Conservation (phyloP, 2,329 filamentous ascomycete genomes). For the Cryphonectria japonica region DNA sequence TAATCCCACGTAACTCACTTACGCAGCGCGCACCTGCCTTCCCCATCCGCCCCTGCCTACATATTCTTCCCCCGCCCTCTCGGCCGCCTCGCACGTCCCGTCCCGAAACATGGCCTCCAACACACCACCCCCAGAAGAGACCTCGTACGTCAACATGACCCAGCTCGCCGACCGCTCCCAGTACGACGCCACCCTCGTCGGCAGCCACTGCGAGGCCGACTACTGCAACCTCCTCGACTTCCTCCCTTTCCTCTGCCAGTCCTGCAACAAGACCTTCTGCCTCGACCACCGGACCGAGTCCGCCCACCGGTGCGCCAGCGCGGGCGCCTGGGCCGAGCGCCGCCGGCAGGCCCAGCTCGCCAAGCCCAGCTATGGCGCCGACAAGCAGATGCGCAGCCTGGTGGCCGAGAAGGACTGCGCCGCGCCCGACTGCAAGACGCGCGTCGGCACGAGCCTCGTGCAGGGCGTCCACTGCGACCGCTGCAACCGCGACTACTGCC, state of each 20-base stretch:
- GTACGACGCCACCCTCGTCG: constrained; percentile 78
- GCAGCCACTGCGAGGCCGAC: constrained; percentile 85
- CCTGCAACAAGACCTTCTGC: constrained; percentile 83
- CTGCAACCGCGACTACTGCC: constrained; percentile 76
- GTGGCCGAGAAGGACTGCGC: constrained; percentile 70
- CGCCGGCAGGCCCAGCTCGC: constrained; percentile 58
- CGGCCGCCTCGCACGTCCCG: background rate
- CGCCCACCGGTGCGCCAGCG: constrained; percentile 69
- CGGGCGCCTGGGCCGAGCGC: constrained; percentile 65
- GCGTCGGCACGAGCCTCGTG: constrained; percentile 69
- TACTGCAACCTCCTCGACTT: constrained; percentile 97
- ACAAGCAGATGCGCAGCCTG: constrained; percentile 57
- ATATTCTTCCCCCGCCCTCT: constrained; percentile 6
- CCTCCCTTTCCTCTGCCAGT: constrained; percentile 91
- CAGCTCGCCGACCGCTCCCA: constrained; percentile 47
- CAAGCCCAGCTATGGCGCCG: constrained; percentile 57
- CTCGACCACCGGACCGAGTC: constrained; percentile 90
- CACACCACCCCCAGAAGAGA: constrained; percentile 44
- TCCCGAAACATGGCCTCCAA: constrained; percentile 55
- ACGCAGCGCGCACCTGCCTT: constrained; percentile 27
- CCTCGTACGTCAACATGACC: constrained; percentile 73
- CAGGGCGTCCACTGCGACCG: constrained; percentile 72
- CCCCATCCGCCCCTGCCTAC: background rate
- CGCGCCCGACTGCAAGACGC: constrained; percentile 67
- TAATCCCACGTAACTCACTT: constrained; percentile 21